phyloP scores from a whole-genome alignment of 768 basidiomycete genomes.

The Leccinum imitatum region DNA sequence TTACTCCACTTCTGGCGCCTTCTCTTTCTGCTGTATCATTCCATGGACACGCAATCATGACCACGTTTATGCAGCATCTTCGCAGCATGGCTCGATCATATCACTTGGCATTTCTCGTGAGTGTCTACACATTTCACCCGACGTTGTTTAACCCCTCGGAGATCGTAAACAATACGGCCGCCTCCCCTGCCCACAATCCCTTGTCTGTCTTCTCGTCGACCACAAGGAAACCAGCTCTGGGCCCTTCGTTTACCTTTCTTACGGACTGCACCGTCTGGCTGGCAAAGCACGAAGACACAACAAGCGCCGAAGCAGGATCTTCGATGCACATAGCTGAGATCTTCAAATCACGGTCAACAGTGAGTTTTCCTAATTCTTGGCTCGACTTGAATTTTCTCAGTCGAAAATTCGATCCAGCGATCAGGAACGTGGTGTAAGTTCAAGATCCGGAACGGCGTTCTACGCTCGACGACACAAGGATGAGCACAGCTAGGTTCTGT shows the following conservation, averaged over 20 bases:
- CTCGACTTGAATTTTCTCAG: background rate
- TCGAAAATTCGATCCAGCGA: constrained; percentile 25
- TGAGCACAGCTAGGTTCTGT: background rate
- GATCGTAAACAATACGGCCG: constrained; percentile 62
- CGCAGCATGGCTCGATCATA: constrained; percentile 41
- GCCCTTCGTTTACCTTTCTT: constrained; percentile 71
- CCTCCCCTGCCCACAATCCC: constrained; percentile 32
- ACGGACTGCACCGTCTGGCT: constrained; percentile 79
- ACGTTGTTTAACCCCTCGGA: constrained; percentile 25
- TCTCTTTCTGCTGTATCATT: constrained; percentile 63
- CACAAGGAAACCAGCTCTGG: constrained; percentile 66
- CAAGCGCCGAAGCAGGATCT: constrained; percentile 17
- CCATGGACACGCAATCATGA: constrained; percentile 77
- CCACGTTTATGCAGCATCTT: constrained; percentile 65
- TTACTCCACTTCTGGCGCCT: constrained; percentile 65
- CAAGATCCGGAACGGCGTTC: constrained; percentile 36
- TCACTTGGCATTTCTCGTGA: constrained; percentile 51
- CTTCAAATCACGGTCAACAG: constrained; percentile 43
- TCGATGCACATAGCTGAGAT: constrained; percentile 39
- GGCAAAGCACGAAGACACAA: constrained; percentile 26
- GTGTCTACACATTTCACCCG: constrained; percentile 21
- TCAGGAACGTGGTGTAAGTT: constrained; percentile 42
- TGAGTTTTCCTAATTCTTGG: constrained; percentile 16
- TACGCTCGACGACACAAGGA: constrained; percentile 12
- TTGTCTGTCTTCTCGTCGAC: constrained; percentile 35